Base-by-base conservation (phyloP, 495 filamentous ascomycete genomes). In the Astrocystis sublimbata region DNA sequence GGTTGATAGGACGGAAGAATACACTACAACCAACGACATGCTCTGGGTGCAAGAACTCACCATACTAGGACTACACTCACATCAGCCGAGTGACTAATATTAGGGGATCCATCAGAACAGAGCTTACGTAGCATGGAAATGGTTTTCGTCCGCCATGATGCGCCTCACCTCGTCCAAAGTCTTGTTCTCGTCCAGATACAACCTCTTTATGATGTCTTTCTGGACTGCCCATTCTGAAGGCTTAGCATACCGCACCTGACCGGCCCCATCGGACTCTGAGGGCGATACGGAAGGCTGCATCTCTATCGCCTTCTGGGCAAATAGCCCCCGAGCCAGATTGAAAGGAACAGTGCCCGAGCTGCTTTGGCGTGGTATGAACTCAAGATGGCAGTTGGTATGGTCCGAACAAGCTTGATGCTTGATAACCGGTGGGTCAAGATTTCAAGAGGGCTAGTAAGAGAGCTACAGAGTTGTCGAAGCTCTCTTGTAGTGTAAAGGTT, bases 161-260 rank as follows among this genome's bases (percentile, higher is more conserved):
- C 65, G 60, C 66, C 62, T 71, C 30, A 78, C 76, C 57, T 76
- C 75, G 12, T 74, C 71, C 24, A 78, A 72, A 7, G 76, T 73
- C 53, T 56, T 63, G 58, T 73, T 75, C n/a, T 74, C 62, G 45
- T 63, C 61, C 67, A 73, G 70, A 65, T 78, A 78, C 28, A 71
- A 61, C 21, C 10, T 53, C 28, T 73, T 63, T 47, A 78, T 76
- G 26, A 65, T 52, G 21, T 69, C 64, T 42, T 69, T 66, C 61
- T 75, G 65, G 40, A 68, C 68, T 21, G 73, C 71, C 76, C 76
- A 78, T 51, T 64, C 49, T 19, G 61, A 63, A 17, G 61, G 61
- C 26, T 63, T 57, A 19, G 61, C 61, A 52, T 63, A 63, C 33
- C 54, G 53, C 26, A 63, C 43, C n/a, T 33, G 52, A 21, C 45